Conservation (phyloP, 495 filamentous ascomycete species). For the Penicillium tannophilum region DNA sequence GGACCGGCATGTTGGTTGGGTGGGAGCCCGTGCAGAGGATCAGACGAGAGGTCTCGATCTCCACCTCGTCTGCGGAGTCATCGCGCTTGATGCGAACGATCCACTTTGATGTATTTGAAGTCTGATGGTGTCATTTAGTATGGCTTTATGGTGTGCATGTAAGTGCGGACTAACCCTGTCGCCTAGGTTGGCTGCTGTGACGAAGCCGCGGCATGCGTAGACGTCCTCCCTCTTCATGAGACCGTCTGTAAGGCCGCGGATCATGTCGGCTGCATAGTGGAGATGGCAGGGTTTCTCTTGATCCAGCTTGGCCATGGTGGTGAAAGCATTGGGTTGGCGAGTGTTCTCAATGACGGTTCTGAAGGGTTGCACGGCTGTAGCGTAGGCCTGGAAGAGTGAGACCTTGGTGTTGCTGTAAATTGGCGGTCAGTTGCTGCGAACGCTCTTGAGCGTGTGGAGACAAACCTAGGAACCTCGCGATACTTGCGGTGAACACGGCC, state of each 20-base stretch:
- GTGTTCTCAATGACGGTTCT: slow-evolving; percentile 48
- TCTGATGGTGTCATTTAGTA: slow-evolving; percentile 17
- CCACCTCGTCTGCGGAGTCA: slow-evolving; percentile 32
- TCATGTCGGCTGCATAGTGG: slow-evolving; percentile 56
- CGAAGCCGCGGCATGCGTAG: slow-evolving; percentile 39
- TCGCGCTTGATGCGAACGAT: slow-evolving; percentile 41
- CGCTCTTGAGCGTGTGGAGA: slow-evolving; percentile 6
- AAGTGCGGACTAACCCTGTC: slow-evolving; percentile 23
- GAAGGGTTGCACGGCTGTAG: slow-evolving; percentile 51
- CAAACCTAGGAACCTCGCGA: slow-evolving; percentile 58
- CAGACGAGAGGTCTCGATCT: slow-evolving; percentile 43
- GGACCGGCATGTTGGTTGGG: slow-evolving; percentile 48
- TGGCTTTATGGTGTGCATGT: background rate
- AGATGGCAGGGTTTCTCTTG: slow-evolving; percentile 57
- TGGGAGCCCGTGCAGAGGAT: slow-evolving; percentile 62
- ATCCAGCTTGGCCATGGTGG: slow-evolving; percentile 52
- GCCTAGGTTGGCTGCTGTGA: slow-evolving; percentile 42
- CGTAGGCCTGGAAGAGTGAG: slow-evolving; percentile 53
- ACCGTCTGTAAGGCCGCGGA: slow-evolving; percentile 51
- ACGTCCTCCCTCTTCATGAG: slow-evolving; percentile 50
- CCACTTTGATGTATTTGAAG: slow-evolving; percentile 37
- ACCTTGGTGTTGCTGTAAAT: slow-evolving; percentile 52
- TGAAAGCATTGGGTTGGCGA: slow-evolving; percentile 51
- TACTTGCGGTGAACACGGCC: slow-evolving; percentile 57
- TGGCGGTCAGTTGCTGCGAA: slow-evolving; percentile 14